Percentiles rank a stretch among this genome's conserved stretches.
These are phyloP conservation scores for Talaromyces sp. DNA, from an alignment of 2,329 filamentous ascomycete genomes.

Conservation along the genomic window DNA sequence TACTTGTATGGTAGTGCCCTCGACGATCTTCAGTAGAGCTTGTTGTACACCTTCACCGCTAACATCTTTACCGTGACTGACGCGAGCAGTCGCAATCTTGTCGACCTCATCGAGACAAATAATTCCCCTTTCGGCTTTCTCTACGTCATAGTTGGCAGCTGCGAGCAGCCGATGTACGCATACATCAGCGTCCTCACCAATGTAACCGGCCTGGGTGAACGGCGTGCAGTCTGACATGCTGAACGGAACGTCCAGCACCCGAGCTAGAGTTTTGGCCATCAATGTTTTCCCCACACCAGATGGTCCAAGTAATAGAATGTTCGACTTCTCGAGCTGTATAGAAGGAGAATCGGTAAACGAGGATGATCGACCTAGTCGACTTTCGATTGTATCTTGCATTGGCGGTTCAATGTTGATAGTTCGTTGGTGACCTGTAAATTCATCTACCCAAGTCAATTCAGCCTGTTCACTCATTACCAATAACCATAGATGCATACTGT, in stretches of 20 bases:
- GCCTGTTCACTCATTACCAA: not conserved
- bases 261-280: conserved; percentile 83
- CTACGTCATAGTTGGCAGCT: conserved; percentile 83
- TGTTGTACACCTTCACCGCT: conserved; percentile 96
- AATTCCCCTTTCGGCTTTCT: conserved; percentile 82
- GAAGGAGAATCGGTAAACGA: conserved; percentile 54
- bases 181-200: conserved; percentile 94
- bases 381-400: conserved; percentile 25
- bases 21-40: conserved; percentile 89
- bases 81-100: conserved; percentile 87
- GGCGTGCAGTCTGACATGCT: conserved; percentile 94
- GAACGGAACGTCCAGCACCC: conserved; percentile 90
- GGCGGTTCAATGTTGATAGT: conserved; percentile 41
- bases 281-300: conserved; percentile 96
- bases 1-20: conserved; percentile 89
- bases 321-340: conserved; percentile 89
- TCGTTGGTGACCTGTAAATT: conserved; percentile 59
- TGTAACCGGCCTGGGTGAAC: conserved; percentile 94
- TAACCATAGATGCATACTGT: conserved; percentile 55
- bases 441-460: conserved; percentile 44
- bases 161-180: conserved; percentile 88
- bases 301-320: conserved; percentile 83
- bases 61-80: conserved; percentile 86
- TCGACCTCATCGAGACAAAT: conserved; percentile 96
- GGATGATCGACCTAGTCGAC: conserved; percentile 29